Evolutionary conservation across 176 grass and related monocot genomes (phyloP).

Genomic region (Alopecurus myosuroides): DNA sequence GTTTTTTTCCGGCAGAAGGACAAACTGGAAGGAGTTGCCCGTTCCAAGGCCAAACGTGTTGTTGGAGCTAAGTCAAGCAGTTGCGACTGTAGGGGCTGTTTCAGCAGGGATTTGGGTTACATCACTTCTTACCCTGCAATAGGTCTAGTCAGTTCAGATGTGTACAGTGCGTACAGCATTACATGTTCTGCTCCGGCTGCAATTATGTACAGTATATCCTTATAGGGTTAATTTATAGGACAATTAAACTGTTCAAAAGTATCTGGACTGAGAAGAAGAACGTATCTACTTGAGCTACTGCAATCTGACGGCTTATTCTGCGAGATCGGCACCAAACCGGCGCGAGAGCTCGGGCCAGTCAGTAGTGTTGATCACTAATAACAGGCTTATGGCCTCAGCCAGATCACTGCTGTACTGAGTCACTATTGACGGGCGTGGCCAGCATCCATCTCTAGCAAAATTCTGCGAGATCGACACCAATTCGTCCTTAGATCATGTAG

Average conservation of each 20-base stretch:
- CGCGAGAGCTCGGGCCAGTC: too few relatives aligned
- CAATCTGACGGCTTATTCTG: neutral
- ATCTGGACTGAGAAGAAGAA: neutral
- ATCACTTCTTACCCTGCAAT: conserved; percentile 55
- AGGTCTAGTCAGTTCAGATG: conserved; percentile 18
- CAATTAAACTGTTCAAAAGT: conserved; percentile 3
- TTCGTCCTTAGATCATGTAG: neutral
- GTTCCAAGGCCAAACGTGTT: conserved; percentile 56
- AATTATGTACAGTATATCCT: conserved; percentile 40
- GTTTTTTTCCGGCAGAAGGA: conserved; percentile 50
- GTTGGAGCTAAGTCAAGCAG: conserved; percentile 86
- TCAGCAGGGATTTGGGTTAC: conserved; percentile 83
- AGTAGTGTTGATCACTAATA: too few relatives aligned
- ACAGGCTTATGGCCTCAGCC: too few relatives aligned
- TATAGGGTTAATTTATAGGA: conserved; percentile 15
- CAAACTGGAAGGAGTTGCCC: conserved; percentile 86
- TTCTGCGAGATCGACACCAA: neutral
- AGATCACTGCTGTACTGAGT: too few relatives aligned
- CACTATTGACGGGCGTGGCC: too few relatives aligned
- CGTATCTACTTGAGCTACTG: conserved; percentile 11
- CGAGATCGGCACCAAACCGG: too few relatives aligned
- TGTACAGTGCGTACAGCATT: conserved; percentile 13
- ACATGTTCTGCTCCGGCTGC: conserved; percentile 5
- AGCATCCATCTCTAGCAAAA: too few relatives aligned
- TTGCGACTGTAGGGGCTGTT: conserved; percentile 67